Base-by-base conservation (phyloP, 2,329 filamentous ascomycete species). In the Berkeleyomyces rouxiae region DNA sequence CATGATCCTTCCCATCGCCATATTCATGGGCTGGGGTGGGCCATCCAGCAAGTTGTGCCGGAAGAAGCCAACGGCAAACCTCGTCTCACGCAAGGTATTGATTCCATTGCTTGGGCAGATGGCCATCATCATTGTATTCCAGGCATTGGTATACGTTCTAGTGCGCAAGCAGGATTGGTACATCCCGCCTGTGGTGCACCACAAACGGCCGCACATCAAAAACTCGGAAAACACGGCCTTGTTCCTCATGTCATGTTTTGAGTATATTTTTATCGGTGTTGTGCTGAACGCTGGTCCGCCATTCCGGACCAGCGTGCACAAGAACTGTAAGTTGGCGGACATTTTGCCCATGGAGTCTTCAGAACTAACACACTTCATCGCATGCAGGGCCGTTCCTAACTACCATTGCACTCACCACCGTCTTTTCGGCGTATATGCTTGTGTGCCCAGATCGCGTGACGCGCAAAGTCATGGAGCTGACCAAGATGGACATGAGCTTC, bases 11-110 rank as follows among this genome's bases (percentile, higher is more conserved):
- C 93, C 93, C 3, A 95, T 99, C 68, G 93, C 93, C 33, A 89
- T 99, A 64, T 97, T 97, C 72, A 99, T 99, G 93, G 91, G 93
- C 67, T 97, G 95, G 93, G 90, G 88, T 33, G 90, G 88, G 4
- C 87, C 95, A 1, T 90, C 86, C 70, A 84, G 84, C 2, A 77
- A 80, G 44, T 81, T 99, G 11, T 87, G 84, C 68, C 83, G 81
- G 64, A 99, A 97, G 73, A 81, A 90, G 43, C 93, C 93, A 3
- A 97, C 90, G 0, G 91, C 93, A 13, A 88, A 92, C 68, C 81
- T 99, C 4, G 92, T 99, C 1, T 95, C 88, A 1, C 82, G 90
- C 62, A 99, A 99, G 72, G 89, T 99, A 2, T 78, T 99, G 58
- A 89, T 86, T 0, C 92, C 93, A 0, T 77, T 99, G 13, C 77